A percentile compares a stretch with the other conserved stretches of the same genome.
Conservation (phyloP, 768 basidiomycete species). For the Tricholoma hemisulphureum region DNA sequence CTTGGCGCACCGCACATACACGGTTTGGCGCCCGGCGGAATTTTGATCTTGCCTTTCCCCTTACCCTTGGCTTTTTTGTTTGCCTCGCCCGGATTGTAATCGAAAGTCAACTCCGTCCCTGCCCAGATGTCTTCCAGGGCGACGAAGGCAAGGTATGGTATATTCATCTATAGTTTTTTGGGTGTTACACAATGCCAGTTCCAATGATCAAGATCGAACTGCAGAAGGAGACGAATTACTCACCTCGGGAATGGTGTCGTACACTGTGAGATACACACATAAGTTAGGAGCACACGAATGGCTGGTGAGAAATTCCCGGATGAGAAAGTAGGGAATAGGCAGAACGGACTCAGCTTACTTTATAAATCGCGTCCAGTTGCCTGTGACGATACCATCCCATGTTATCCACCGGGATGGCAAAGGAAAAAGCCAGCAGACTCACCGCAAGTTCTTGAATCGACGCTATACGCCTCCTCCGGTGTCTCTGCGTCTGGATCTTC, state of each 20-base stretch:
- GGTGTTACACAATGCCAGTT: background rate
- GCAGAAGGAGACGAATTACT: slow-evolving; percentile 6
- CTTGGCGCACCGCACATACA: slow-evolving; percentile 36
- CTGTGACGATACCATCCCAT: slow-evolving; percentile 30
- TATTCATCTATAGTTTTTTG: slow-evolving; percentile 42
- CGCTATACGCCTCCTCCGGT: slow-evolving; percentile 43
- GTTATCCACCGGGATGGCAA: background rate
- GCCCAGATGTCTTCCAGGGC: slow-evolving; percentile 48
- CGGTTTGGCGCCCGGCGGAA: slow-evolving; percentile 27
- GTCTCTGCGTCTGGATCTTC: slow-evolving; percentile 37
- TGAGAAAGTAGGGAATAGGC: background rate
- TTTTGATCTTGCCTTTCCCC: slow-evolving; percentile 23
- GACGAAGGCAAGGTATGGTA: slow-evolving; percentile 62
- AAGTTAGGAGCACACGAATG: slow-evolving; percentile 69
- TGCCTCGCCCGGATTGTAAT: slow-evolving; percentile 55
- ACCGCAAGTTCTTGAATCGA: slow-evolving; percentile 56
- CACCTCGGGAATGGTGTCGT: slow-evolving; percentile 59
- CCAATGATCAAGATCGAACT: background rate
- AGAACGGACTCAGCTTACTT: slow-evolving; percentile 46
- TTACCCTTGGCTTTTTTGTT: slow-evolving; percentile 11
- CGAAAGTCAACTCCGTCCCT: slow-evolving; percentile 57
- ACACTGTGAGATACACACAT: slow-evolving; percentile 55
- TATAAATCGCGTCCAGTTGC: slow-evolving; percentile 76
- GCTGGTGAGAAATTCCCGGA: slow-evolving; percentile 31
- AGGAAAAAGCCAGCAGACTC: slow-evolving; percentile 13